Evolutionary conservation across 495 filamentous ascomycete genomes (phyloP), one percentile per base, ranked within the genome.

Genomic region (Hypoxylon intermedium): DNA sequence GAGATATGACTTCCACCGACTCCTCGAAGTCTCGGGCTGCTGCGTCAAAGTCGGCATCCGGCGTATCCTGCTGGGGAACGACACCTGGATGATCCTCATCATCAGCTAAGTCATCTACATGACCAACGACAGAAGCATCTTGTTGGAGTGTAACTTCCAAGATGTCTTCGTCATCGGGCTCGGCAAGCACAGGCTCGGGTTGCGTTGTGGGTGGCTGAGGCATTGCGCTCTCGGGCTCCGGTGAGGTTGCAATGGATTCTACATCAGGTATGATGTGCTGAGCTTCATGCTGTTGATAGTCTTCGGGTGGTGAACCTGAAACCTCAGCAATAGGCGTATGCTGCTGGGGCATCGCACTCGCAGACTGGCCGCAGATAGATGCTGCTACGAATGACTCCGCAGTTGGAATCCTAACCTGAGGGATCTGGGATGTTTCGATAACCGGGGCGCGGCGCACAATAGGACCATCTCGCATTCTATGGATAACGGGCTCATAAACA

Each of bases 401-500:
- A 1, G 18, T 20, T 1, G 31, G 36, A 21, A 7, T 11, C 5
- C 51, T 44, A 23, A 57, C 24, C 36, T 67, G 52, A 20, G 33
- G 54, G 3, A 13, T 52, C 16, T 38, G 53, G 1, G 45, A 12
- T 1, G 41, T 31, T 12, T 60, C 58, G n/a, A 47, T 34, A 1
- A 37, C 40, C 30, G 56, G 42, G 9, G 45, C 36, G 9, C 47
- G 66, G 11, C 46, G 61, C 34, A 51, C 23, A 7, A 49, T 38
- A 3, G 57, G 60, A 7, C 48, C 37, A 21, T 59, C 64, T 47
- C 65, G 53, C 47, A 71, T 51, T 13, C 63, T 58, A 31, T 69
- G 59, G 20, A 68, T 63, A 18, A 64, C 58, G 24, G 68, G 63
- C 20, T 67, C 63, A 13, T 71, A 67, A 15, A 46, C 45, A 5